A percentile compares a stretch with the other conserved stretches of the same genome.
Conservation (phyloP, 2,329 filamentous ascomycete genomes). For the Fusarium mangiferae region DNA sequence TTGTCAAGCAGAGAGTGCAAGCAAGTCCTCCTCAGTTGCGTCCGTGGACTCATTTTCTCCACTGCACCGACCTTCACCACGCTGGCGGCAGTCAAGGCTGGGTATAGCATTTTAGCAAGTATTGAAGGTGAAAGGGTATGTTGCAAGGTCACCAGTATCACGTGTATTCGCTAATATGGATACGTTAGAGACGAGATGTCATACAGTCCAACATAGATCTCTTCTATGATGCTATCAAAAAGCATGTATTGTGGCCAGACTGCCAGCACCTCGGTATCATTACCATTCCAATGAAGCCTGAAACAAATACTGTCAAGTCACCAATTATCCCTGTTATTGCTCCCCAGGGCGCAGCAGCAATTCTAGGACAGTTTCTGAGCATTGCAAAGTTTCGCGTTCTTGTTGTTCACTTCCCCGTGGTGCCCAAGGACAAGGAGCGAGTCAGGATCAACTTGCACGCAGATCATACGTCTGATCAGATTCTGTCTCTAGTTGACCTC, state of each 20-base stretch:
- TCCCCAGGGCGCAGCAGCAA: background rate
- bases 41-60: background rate
- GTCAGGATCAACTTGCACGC: background rate
- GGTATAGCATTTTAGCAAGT: background rate
- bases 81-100: background rate
- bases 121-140: background rate
- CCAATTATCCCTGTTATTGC: background rate
- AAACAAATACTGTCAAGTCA: background rate
- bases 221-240: background rate
- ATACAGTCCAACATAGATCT: background rate
- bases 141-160: rapidly evolving
- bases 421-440: background rate
- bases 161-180: rapidly evolving
- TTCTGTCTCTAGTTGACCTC: background rate
- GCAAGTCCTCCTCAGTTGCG: background rate
- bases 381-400: background rate
- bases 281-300: background rate
- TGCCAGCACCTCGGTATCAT: background rate
- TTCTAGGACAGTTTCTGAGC: background rate
- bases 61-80: background rate
- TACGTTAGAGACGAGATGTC: background rate
- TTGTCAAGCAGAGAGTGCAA: background rate
- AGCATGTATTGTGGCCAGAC: background rate
- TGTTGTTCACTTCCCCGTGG: background rate
- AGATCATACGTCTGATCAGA: background rate